Conservation (phyloP, 441 rosid genomes). For the Cnidoscolus chayamansa region DNA sequence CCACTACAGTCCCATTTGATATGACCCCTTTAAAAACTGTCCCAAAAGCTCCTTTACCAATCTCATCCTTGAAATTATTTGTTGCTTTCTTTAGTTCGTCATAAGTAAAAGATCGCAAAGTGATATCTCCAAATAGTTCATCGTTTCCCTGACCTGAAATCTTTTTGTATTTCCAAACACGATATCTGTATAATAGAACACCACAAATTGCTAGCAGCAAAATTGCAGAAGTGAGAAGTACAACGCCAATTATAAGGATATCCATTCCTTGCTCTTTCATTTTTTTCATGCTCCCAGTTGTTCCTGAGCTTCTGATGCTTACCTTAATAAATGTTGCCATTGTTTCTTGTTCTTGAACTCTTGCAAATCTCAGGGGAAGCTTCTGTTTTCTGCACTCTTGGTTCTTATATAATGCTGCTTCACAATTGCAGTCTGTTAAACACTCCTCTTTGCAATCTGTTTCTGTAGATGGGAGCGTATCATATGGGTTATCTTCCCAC, state of each 20-base stretch:
- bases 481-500: conserved; percentile 31
- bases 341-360: background rate
- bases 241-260: conserved; percentile 10
- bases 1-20: conserved; percentile 19
- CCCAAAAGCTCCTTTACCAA: conserved; percentile 21
- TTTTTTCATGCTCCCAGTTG: background rate
- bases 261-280: background rate
- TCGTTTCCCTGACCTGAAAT: background rate
- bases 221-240: background rate
- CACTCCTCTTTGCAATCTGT: conserved; percentile 25
- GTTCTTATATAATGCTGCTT: conserved; percentile 25
- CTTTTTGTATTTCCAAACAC: conserved; percentile 12
- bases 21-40: conserved; percentile 12
- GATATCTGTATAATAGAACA: conserved; percentile 7
- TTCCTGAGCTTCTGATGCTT: background rate
- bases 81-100: conserved; percentile 14
- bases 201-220: conserved; percentile 1
- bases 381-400: conserved; percentile 27
- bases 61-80: conserved; percentile 9
- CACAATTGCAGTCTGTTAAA: conserved; percentile 30
- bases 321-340: conserved; percentile 30
- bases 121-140: conserved; percentile 1
- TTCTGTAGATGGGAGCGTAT: background rate
- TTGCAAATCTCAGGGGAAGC: conserved; percentile 38
- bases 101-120: conserved; percentile 10